phyloP scores from a whole-genome alignment of 2,329 filamentous ascomycete genomes.

The Fusarium papillatum region DNA sequence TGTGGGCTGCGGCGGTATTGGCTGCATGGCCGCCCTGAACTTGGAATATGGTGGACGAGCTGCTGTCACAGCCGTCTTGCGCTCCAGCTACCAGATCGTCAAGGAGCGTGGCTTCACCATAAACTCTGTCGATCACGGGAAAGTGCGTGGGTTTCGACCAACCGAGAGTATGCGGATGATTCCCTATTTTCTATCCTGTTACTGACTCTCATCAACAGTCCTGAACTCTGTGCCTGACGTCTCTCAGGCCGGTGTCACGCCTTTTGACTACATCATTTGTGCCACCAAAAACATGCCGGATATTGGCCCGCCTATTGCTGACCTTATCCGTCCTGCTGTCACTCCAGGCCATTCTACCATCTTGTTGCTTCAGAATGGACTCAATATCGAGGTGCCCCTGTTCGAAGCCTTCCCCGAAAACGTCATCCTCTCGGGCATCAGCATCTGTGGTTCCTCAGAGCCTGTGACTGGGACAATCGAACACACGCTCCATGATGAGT shows the following conservation, averaged over 20 bases:
- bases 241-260: slow-evolving; percentile 17
- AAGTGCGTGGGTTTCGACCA: slow-evolving; percentile 34
- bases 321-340: slow-evolving; percentile 40
- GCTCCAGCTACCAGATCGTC: slow-evolving; percentile 41
- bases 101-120: slow-evolving; percentile 40
- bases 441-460: slow-evolving; percentile 44
- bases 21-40: slow-evolving; percentile 41
- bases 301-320: slow-evolving; percentile 28
- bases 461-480: slow-evolving; percentile 33
- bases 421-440: slow-evolving; percentile 41
- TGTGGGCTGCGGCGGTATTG: slow-evolving; percentile 43
- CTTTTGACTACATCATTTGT: slow-evolving; percentile 43
- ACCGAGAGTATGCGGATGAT: slow-evolving; percentile 29
- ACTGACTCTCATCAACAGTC: slow-evolving; percentile 25
- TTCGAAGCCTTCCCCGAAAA: slow-evolving; percentile 36
- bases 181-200: not conserved
- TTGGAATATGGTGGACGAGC: slow-evolving; percentile 37
- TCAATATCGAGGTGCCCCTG: slow-evolving; percentile 41
- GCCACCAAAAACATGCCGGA: slow-evolving; percentile 43
- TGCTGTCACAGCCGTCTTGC: slow-evolving; percentile 41
- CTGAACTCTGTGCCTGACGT: slow-evolving; percentile 35
- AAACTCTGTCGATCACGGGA: slow-evolving; percentile 40
- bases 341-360: slow-evolving; percentile 34
- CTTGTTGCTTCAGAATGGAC: slow-evolving; percentile 42
- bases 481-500: slow-evolving; percentile 39